Conservation (phyloP, 2,329 filamentous ascomycete species). For the Fusarium camptoceras region DNA sequence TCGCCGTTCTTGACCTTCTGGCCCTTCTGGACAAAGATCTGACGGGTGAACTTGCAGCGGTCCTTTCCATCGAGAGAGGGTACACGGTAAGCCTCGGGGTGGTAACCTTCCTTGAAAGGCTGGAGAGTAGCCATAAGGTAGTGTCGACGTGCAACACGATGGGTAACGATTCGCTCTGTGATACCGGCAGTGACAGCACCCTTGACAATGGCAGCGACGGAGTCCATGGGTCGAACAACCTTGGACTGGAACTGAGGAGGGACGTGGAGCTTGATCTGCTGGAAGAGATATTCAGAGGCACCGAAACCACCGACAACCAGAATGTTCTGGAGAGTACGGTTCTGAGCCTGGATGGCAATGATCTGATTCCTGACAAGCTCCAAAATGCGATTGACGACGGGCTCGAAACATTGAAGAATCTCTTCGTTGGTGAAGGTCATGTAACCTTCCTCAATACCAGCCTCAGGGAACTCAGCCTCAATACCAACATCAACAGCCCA, state of each 20-base stretch:
- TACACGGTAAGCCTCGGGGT: slow-evolving; percentile 97
- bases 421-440: slow-evolving; percentile 99
- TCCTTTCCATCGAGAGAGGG: slow-evolving; percentile 97
- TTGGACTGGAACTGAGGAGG: slow-evolving; percentile 98
- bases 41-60: slow-evolving; percentile 96
- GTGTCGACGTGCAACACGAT: slow-evolving; percentile 95
- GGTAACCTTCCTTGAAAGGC: slow-evolving; percentile 98
- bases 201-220: slow-evolving; percentile 97
- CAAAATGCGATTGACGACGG: slow-evolving; percentile 95
- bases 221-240: slow-evolving; percentile 98
- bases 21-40: slow-evolving; percentile 98
- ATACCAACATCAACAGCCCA: slow-evolving; percentile 99
- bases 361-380: slow-evolving; percentile 98
- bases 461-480: slow-evolving; percentile 97
- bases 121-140: slow-evolving; percentile 99
- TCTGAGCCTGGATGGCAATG: slow-evolving; percentile 98
- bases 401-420: slow-evolving; percentile 98
- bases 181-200: slow-evolving; percentile 98
- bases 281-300: slow-evolving; percentile 98
- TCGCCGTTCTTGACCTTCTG: slow-evolving; percentile 99
- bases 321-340: slow-evolving; percentile 93
- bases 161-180: slow-evolving; percentile 94
- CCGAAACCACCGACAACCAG: slow-evolving; percentile 98
- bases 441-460: slow-evolving; percentile 97
- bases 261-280: slow-evolving; percentile 98